A percentile compares a stretch with the other conserved stretches of the same genome.
phyloP scores from a whole-genome alignment of 1,139 yeast species.

The Scheffersomyces segobiensis region DNA sequence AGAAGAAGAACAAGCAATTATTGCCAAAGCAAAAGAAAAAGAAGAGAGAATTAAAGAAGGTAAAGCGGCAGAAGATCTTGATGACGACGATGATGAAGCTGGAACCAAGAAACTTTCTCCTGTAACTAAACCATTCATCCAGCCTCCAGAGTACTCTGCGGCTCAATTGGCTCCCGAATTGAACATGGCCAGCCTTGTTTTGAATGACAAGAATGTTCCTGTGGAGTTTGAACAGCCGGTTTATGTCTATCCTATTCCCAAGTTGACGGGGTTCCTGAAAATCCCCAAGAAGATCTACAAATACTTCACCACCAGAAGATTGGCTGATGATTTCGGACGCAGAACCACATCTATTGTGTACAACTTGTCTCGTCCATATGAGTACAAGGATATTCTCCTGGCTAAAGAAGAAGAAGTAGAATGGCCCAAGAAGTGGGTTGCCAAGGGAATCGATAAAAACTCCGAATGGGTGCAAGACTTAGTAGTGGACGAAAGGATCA shows the following conservation, averaged over 20 bases:
- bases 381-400: conserved; percentile 51
- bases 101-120: conserved; percentile 38
- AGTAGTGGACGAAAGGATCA: conserved; percentile 66
- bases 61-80: conserved; percentile 13
- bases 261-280: conserved; percentile 72
- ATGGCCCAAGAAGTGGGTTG: conserved; percentile 91
- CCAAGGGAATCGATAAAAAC: conserved; percentile 62
- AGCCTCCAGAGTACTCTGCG: conserved; percentile 52
- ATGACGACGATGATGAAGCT: conserved; percentile 18
- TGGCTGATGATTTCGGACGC: conserved; percentile 71
- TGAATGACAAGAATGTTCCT: conserved; percentile 47
- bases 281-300: conserved; percentile 77
- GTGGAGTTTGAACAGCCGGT: conserved; percentile 74
- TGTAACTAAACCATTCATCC: conserved; percentile 64
- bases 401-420: conserved; percentile 75
- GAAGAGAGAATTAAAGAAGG: conserved; percentile 15
- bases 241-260: conserved; percentile 70
- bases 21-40: conserved; percentile 15
- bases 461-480: conserved; percentile 91
- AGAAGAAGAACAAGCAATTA: conserved; percentile 27
- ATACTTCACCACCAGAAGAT: conserved; percentile 69
- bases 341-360: conserved; percentile 62
- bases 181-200: conserved; percentile 22
- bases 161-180: conserved; percentile 66
- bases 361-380: conserved; percentile 57